phyloP scores from a whole-genome alignment of 768 basidiomycete genomes.

The Clathrus columnatus region DNA sequence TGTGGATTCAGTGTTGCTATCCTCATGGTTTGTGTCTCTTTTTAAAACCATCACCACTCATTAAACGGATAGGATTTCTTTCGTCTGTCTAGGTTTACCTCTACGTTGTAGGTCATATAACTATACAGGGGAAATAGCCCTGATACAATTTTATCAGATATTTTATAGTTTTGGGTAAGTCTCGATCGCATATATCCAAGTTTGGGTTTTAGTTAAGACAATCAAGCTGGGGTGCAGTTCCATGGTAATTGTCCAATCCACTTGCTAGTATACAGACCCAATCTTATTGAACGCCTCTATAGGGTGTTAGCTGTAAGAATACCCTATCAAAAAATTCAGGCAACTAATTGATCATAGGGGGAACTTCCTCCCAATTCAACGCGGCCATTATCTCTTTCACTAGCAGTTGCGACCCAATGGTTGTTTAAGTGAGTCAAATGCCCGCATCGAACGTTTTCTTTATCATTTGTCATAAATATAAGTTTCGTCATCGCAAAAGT shows the following conservation, averaged over 20 bases:
- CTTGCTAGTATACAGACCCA: background rate
- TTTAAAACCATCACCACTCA: background rate
- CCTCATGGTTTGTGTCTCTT: background rate
- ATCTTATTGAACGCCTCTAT: background rate
- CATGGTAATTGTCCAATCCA: background rate
- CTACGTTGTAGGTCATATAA: background rate
- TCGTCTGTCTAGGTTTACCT: background rate
- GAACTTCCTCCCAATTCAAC: constrained; percentile 6
- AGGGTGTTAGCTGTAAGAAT: constrained; percentile 2
- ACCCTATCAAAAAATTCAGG: background rate
- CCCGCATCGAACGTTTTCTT: background rate
- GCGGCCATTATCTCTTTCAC: constrained; percentile 2
- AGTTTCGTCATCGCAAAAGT: constrained; percentile 8
- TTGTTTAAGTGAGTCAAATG: background rate
- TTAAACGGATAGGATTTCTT: background rate
- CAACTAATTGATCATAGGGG: background rate
- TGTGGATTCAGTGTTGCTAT: constrained; percentile 1
- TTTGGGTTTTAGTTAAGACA: background rate
- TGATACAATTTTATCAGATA: background rate
- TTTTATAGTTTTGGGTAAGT: constrained; percentile 6
- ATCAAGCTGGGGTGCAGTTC: constrained; percentile 1
- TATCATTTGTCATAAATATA: background rate
- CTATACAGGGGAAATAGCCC: background rate
- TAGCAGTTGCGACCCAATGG: constrained; percentile 8
- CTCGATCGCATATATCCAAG: background rate